Evolutionary conservation across 306 rosid species (phyloP), one percentile per base, ranked within the genome.

Genomic region (Trichosanthes truncata): DNA sequence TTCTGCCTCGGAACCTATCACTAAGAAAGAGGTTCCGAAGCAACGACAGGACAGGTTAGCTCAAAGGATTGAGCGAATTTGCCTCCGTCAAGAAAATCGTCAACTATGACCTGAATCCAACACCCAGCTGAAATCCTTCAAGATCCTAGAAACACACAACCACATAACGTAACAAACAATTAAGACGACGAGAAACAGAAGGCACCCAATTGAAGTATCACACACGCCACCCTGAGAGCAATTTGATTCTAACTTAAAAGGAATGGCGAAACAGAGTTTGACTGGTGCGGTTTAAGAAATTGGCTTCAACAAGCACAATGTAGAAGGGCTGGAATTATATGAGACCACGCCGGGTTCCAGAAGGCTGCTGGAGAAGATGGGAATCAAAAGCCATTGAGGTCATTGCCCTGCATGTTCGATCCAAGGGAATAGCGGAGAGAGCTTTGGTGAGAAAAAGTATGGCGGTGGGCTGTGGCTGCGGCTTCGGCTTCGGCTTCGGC

Each of bases 261-360:
- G 51, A 36, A 84, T 87, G 93, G 85, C 91, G 73, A 93, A 89
- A 59, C 91, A 84, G 80, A 82, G 96, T 51, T 85, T 87, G 56
- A 84, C 88, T 0, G 98, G 98, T 6, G 89, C 81, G 9, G 98
- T 91, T 3, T 86, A 90, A 77, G 97, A 97, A n/a, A 88, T 83
- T 51, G 93, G 98, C 53, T 93, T 91, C 87, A 90, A 87, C 85
- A 83, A 86, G 38, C 95, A 97, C 48, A 92, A 93, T 9, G 89
- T 83, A 66, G 91, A 86, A 4, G 80, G 86, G 31, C 93, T 88
- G 8, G 97, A 93, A 77, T 87, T 91, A 38, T 88, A 89, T 61
- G 90, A 12, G 98, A 93, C 31, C 57, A 40, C 53, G 98, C 91
- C 21, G 90, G 90, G 84, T 93, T 85, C 87, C 38, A 79, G 51